These are phyloP conservation scores for Bacidia rubella DNA, from an alignment of 495 filamentous ascomycete genomes.

Conservation along the genomic window DNA sequence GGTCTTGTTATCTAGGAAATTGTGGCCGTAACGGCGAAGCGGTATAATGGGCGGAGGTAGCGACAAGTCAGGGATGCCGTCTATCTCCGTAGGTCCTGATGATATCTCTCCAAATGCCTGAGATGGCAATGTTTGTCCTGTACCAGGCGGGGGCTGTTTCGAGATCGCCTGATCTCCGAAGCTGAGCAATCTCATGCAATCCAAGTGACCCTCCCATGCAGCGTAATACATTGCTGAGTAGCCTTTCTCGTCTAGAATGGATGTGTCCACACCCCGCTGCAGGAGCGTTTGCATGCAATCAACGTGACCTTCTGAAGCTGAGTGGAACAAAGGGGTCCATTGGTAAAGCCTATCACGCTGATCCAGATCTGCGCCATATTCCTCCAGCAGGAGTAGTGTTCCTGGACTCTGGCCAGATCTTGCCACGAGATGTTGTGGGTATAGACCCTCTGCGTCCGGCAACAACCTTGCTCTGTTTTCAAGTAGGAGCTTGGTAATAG, in stretches of 20 bases:
- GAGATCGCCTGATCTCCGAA: slow-evolving; percentile 27
- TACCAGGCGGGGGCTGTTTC: slow-evolving; percentile 11
- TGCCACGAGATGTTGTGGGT: slow-evolving; percentile 94
- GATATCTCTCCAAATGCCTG: slow-evolving; percentile 37
- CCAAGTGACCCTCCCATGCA: slow-evolving; percentile 91
- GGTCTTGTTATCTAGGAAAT: slow-evolving; percentile 94
- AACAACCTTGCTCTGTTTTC: slow-evolving; percentile 63
- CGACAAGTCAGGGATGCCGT: slow-evolving; percentile 83
- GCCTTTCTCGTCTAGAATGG: slow-evolving; percentile 78
- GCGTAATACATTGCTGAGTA: slow-evolving; percentile 96
- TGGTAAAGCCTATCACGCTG: slow-evolving; percentile 90
- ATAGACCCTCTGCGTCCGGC: slow-evolving; percentile 89
- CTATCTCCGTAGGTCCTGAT: slow-evolving; percentile 58
- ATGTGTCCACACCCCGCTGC: slow-evolving; percentile 55
- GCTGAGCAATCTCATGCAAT: slow-evolving; percentile 82
- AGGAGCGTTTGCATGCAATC: slow-evolving; percentile 70
- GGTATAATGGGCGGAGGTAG: slow-evolving; percentile 94
- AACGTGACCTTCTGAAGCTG: slow-evolving; percentile 90
- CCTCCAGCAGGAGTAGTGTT: slow-evolving; percentile 62
- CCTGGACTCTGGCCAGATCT: slow-evolving; percentile 71
- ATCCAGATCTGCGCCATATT: slow-evolving; percentile 82
- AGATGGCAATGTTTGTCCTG: slow-evolving; percentile 11
- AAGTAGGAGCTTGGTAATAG: slow-evolving; percentile 72
- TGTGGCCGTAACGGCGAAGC: slow-evolving; percentile 86
- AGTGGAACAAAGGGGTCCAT: slow-evolving; percentile 94